Evolutionary conservation across 2,329 filamentous ascomycete species (phyloP), one percentile per base, ranked within the genome.

Genomic region (Grosmannia penicillata): DNA sequence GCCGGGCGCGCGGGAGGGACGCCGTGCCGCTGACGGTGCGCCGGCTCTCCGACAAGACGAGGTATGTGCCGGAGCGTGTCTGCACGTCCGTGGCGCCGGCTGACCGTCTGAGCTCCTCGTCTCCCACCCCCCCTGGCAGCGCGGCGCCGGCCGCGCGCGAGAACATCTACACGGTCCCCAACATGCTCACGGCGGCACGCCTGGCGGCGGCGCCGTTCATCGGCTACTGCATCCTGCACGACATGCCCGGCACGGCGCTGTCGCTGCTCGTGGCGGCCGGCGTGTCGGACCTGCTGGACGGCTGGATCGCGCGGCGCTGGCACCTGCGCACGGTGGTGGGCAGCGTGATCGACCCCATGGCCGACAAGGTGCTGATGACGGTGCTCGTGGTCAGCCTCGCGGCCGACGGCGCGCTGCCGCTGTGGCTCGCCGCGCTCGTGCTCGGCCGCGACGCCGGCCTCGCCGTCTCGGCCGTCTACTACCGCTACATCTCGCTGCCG

Each of bases 151-250:
- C 13, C 4, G 23, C 19, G 8, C 83, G 79, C 55, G 91, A 98
- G 60, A 86, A 98, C 54, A 94, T 98, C 53, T 95, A 93, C 63
- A 98, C 85, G 26, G 54, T 98, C n/a, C 91, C 91, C 29, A 98
- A 98, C 55, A 68, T 93, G 44, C 70, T 98, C 38, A 98, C 91
- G 2, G 78, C 89, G 48, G 83, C 85, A 3, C 82, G 91, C 3
- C 73, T 98, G 28, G 55, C 83, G 36, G 80, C 83, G 2, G 83
- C 91, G 1, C 91, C 91, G 0, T 66, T 82, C 23, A 75, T 95
- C 33, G 91, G 89, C 40, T 96, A 94, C 55, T 74, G 91, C 18
- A 78, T 98, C 41, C 68, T 96, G 3, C 73, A 93, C 48, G 80
- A 91, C 53, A 71, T 86, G 31, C 80, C 93, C 54, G 68, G 72